A percentile compares a stretch with the other conserved stretches of the same genome.
phyloP scores from a whole-genome alignment of 352 stramenopile genomes.

The Phytophthora ohioensis region DNA sequence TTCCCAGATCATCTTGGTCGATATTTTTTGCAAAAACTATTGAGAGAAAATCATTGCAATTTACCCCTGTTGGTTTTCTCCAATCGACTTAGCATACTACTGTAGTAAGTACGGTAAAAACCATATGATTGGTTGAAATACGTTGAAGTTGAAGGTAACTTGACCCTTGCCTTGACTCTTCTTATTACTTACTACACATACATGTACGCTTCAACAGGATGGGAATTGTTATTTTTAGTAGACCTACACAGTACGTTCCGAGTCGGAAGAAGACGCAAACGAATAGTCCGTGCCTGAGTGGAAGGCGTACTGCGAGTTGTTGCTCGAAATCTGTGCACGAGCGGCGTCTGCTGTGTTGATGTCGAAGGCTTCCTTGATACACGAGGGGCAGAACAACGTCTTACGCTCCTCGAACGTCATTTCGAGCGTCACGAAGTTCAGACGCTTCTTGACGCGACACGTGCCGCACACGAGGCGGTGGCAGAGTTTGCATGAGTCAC shows the following conservation, averaged over 20 bases:
- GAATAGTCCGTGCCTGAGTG: slow-evolving; percentile 44
- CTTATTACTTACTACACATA: background rate
- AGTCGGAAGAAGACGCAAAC: slow-evolving; percentile 43
- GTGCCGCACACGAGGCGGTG: slow-evolving; percentile 41
- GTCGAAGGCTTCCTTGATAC: slow-evolving; percentile 47
- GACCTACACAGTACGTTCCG: slow-evolving; percentile 36
- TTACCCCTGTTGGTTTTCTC: too few species aligned
- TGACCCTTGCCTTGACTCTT: background rate
- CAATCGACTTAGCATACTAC: background rate
- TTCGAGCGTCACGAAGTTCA: slow-evolving; percentile 48
- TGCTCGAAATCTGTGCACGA: slow-evolving; percentile 37
- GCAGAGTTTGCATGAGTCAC: slow-evolving; percentile 49
- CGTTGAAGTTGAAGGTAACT: slow-evolving; percentile 12
- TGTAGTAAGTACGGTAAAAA: too few species aligned
- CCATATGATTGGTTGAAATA: background rate
- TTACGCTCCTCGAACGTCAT: slow-evolving; percentile 51
- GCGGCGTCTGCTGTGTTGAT: slow-evolving; percentile 44
- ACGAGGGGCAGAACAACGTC: slow-evolving; percentile 41
- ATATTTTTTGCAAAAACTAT: too few species aligned
- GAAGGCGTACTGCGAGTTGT: slow-evolving; percentile 37
- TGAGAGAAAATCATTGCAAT: too few species aligned
- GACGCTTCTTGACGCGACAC: slow-evolving; percentile 47
- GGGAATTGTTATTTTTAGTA: slow-evolving; percentile 20
- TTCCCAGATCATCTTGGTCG: too few species aligned
- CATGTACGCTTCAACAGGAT: slow-evolving; percentile 1